Evolutionary conservation across 139 green algal species (phyloP), one percentile per base, ranked within the genome.

Genomic region (Penium margaritaceum): DNA sequence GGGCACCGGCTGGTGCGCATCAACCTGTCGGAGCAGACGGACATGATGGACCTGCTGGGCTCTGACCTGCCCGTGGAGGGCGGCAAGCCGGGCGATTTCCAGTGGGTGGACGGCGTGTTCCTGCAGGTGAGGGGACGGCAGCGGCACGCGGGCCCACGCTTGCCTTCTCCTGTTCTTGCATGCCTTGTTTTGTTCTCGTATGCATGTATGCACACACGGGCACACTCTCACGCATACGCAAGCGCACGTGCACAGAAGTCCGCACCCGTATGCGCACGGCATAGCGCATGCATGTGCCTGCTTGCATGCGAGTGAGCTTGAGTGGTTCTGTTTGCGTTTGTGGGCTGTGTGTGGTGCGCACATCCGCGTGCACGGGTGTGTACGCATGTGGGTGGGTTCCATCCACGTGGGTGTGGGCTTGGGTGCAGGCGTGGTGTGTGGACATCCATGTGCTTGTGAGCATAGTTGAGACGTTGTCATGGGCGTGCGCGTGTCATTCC

Each of bases 11-110:
- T 87, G 21, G 76, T 98, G 39, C 88, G 95, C 73, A 95, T 99
- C 81, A 99, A 99, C 83, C 83, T 97, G 51, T 79, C 51, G 3
- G 83, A 87, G 71, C 78, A 98, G 80, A 99, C 93, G 0, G 95
- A 99, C 84, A 98, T 99, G 90, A 96, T 96, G 88, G 95, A 99
- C 63, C 84, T 99, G 53, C 86, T 99, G 66, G 95, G 95, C 0
- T 90, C 93, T 0, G 95, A 99, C 72, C 85, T 99, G 69, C 95
- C 94, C 0, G 83, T 89, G 5, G 79, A 88, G 21, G 88, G 88
- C 3, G 95, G 91, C 33, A 78, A 75, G 21, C 81, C 87, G 9
- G 94, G 91, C 0, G 81, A 94, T 63, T 99, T 99, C 81, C 73
- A 83, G 7, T 99, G 94, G 88, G 89, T 83, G 35, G 91, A 97